Evolutionary conservation across 2,329 filamentous ascomycete species (phyloP).

Genomic region (Fusarium torreyae): DNA sequence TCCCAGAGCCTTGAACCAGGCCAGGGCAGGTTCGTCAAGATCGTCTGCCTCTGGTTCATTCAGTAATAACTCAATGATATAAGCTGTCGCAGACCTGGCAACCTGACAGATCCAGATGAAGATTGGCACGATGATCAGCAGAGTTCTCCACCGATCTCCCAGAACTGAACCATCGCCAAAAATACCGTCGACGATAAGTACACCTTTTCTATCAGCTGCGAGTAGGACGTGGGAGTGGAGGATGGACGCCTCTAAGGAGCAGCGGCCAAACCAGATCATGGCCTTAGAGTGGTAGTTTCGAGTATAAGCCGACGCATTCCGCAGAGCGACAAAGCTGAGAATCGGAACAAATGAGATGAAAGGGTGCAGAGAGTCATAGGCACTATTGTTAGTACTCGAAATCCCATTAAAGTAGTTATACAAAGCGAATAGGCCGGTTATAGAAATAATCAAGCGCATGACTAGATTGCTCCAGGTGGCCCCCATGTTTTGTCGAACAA

Average conservation of each 20-base stretch:
- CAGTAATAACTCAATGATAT: conserved; percentile 43
- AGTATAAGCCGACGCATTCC: conserved; percentile 57
- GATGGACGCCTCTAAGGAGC: conserved; percentile 71
- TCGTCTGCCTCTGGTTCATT: conserved; percentile 18
- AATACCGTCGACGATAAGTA: conserved; percentile 56
- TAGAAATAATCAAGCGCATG: conserved; percentile 43
- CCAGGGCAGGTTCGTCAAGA: rapidly evolving
- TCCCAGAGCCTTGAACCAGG: neutral
- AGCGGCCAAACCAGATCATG: conserved; percentile 67
- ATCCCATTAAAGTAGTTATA: conserved; percentile 1
- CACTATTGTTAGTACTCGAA: neutral
- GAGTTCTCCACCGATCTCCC: conserved; percentile 46
- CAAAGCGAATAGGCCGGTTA: conserved; percentile 49
- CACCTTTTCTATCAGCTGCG: conserved; percentile 68
- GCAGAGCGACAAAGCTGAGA: conserved; percentile 64
- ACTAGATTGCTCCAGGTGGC: conserved; percentile 27
- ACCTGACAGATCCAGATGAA: conserved; percentile 47
- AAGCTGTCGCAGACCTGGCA: conserved; percentile 36
- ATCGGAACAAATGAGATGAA: conserved; percentile 69
- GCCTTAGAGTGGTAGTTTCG: conserved; percentile 54
- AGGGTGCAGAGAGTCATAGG: conserved; percentile 67
- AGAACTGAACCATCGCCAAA: conserved; percentile 43
- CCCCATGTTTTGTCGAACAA: conserved; percentile 43
- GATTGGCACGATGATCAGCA: conserved; percentile 45
- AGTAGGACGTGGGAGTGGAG: conserved; percentile 75